Base-by-base conservation (phyloP, 2,329 filamentous ascomycete species). In the Ceratocystis huliohia region DNA sequence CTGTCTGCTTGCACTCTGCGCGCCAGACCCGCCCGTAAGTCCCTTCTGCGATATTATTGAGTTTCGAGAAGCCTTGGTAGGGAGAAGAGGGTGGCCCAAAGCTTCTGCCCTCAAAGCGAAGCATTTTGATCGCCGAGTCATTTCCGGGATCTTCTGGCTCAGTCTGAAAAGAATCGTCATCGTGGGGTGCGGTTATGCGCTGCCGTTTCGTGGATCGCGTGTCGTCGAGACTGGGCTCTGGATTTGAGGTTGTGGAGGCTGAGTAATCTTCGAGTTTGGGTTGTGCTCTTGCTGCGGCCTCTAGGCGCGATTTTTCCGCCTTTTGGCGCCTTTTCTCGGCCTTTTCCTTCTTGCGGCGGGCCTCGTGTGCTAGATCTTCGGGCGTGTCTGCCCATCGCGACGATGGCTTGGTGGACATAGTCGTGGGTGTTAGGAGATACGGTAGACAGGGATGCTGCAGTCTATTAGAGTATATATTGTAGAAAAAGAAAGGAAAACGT, bases 1-100 rank as follows among this genome's bases (percentile, higher is more conserved):
- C 88, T 0, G 89, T 93, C 3, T 80, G 78, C 41, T 82, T 79
- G 71, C 95, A 88, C 69, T 82, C 86, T 13, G 91, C 94, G 67
- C 94, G 83, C 65, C 92, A 92, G 3, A 99, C 94, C 83, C 87
- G 93, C 59, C 94, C 94, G 75, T 99, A 99, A 7, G 91, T 91
- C 45, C 94, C 94, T 78, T 99, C 94, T 76, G 97, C 94, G 72
- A 99, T 99, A 74, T 94, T 89, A 75, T 99, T 99, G 67, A 99
- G 80, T 71, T 89, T 88, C 72, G 96, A 89, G 77, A 92, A 99
- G 73, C 90, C 87, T 73, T 93, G 88, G 30, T 96, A 59, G 8
- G n/a, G 88, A 73, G 89, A 89, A 68, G 88, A 82, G 73, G 88
- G 88, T 67, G 78, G 80, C 63, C 84, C 82, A 85, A 91, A 96